Percentiles rank a stretch among this genome's conserved stretches.
Evolutionary conservation across 192 early-diverging fungal genomes (phyloP).

Genomic region (Coemansia sp.): DNA sequence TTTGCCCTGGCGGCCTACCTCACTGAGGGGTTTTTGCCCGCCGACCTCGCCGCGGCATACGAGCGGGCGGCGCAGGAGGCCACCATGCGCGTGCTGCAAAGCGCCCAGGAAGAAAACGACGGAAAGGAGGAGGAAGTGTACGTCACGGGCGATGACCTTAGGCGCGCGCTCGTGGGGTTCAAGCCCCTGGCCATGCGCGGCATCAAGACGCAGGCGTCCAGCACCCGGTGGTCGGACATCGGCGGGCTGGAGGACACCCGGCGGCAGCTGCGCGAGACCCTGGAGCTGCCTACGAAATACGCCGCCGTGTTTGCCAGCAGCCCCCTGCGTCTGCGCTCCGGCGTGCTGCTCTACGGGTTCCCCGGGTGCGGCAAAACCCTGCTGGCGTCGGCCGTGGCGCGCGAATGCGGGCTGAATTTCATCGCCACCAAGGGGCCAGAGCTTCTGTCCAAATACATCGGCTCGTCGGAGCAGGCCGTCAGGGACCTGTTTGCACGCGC

Average conservation of each 20-base stretch:
- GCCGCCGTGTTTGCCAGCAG: constrained; percentile 85
- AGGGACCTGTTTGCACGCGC: constrained; percentile 95
- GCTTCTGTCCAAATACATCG: constrained; percentile 98
- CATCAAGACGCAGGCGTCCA: constrained; percentile 72
- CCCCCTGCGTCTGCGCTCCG: constrained; percentile 86
- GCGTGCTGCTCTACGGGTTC: constrained; percentile 90
- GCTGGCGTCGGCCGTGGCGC: constrained; percentile 90
- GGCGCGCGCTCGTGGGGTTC: constrained; percentile 71
- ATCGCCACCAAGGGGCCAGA: constrained; percentile 98
- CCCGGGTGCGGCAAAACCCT: constrained; percentile 99
- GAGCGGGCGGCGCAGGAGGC: constrained; percentile 81
- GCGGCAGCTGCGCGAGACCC: constrained; percentile 78
- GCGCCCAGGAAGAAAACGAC: no score
- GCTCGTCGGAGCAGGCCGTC: constrained; percentile 92
- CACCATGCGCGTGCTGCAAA: constrained; percentile 61
- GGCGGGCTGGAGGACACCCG: constrained; percentile 84
- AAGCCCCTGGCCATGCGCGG: constrained; percentile 77
- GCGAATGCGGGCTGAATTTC: constrained; percentile 96
- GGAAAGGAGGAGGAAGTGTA: constrained; percentile 14
- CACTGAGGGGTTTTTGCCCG: constrained; percentile 87
- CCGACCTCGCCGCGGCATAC: constrained; percentile 74
- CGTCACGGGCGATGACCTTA: constrained; percentile 67
- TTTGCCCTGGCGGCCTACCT: constrained; percentile 67
- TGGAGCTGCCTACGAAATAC: constrained; percentile 95
- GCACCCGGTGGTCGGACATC: constrained; percentile 83